A percentile compares a stretch with the other conserved stretches of the same genome.
phyloP scores from a whole-genome alignment of 2,329 filamentous ascomycete genomes.

The Neofusicoccum cordaticola region DNA sequence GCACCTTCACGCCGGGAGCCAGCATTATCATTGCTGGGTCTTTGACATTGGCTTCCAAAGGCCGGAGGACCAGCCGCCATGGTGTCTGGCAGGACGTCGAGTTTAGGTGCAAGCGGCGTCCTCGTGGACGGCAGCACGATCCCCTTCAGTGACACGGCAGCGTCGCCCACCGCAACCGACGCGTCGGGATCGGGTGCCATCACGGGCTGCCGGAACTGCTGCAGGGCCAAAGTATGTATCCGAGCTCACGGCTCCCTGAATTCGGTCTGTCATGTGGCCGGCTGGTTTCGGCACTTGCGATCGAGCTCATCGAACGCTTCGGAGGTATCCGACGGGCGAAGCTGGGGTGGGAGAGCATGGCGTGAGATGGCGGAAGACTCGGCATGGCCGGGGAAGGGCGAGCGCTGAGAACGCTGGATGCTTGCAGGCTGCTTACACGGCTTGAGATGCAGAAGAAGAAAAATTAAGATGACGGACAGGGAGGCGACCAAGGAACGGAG shows the following conservation, averaged over 20 bases:
- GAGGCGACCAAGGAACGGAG: background rate
- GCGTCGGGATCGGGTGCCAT: background rate
- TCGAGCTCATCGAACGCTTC: background rate
- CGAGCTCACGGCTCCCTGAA: background rate
- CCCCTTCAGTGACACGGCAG: background rate
- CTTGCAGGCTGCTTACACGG: conserved; percentile 3
- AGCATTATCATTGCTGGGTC: no score
- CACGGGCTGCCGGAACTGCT: background rate
- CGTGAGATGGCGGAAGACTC: background rate
- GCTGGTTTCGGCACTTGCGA: no score
- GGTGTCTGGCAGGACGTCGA: background rate
- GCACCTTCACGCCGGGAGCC: no score
- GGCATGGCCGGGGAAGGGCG: background rate
- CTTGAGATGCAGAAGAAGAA: background rate
- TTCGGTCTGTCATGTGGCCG: background rate
- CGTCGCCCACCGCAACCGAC: background rate
- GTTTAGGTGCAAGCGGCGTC: background rate
- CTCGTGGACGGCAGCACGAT: background rate
- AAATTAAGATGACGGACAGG: background rate
- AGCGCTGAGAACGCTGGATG: background rate
- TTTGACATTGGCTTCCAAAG: no score
- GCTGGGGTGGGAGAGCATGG: background rate
- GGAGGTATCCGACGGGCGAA: background rate
- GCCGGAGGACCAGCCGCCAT: background rate
- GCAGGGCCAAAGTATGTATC: background rate